Base-by-base conservation (phyloP, 164 flowering plant genomes). In the Tetrastigma voinierianum region DNA sequence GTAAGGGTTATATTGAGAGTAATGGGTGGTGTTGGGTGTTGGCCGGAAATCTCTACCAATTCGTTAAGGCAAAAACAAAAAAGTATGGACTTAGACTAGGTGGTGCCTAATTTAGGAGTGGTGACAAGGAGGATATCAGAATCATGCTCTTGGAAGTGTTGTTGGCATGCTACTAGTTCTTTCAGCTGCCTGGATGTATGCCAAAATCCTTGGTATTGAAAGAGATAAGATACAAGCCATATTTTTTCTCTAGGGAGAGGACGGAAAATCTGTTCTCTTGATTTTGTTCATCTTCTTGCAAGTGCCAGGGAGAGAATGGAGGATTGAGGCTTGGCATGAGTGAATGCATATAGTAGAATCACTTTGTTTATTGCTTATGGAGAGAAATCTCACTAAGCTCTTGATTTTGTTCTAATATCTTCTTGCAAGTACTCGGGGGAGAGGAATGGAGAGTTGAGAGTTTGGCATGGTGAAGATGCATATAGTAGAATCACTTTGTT, bases 181-280 rank as follows among this genome's bases (percentile, higher is more conserved):
- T 71, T 70, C 0, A 85, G 58, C 4, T 62, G 53, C 17, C 59
- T 56, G 4, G 63, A 32, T 9, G 72, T 20, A 60, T 67, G 65
- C 87, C 90, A 86, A 65, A 79, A 77, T 11, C 85, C 86, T 73
- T 86, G 83, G 67, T 77, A 84, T 17, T 76, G 74, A 67, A 74
- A 69, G 15, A 81, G 57, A 61, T 67, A 21, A 16, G 25, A 6
- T 2, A 17, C 32, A 10, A 68, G 60, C 82, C 81, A 78, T 12
- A 77, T 78, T 24, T 51, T 64, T 9, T 67, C 72, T 77, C 6
- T 85, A 83, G 7, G 81, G 67, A n/a, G 83, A 63, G 25, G 76
- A 55, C 6, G 76, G 49, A 8, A 78, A 16, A 17, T 46, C 32
- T 64, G 44, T 62, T 63, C 68, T 78, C 80, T 67, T n/a, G n/a